Evolutionary conservation across 257 asterid species (phyloP).

Genomic region (Fraxinus anomala): DNA sequence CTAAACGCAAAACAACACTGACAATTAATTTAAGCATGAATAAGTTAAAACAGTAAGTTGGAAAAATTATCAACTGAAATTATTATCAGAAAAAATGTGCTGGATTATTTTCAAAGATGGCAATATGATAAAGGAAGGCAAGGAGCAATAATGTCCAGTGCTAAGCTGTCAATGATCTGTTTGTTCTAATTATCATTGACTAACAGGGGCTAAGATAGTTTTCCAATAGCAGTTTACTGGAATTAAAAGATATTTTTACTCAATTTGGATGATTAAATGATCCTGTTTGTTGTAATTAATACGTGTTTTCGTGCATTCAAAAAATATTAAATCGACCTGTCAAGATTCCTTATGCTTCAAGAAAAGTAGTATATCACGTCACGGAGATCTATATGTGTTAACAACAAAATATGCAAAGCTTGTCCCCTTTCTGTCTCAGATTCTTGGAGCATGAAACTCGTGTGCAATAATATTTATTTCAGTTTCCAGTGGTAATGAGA

Average conservation of each 20-base stretch:
- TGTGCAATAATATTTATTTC: neutral
- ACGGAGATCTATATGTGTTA: neutral
- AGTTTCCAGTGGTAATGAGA: conserved; percentile 12
- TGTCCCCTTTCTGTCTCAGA: neutral
- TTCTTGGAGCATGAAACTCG: conserved; percentile 13
- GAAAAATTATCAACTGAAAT: no score
- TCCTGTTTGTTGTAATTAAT: neutral
- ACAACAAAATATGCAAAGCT: neutral
- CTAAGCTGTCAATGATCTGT: neutral
- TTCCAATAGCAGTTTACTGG: neutral
- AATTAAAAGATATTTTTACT: no score
- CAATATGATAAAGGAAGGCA: neutral
- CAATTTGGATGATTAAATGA: neutral
- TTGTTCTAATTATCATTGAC: neutral
- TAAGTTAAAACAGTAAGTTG: no score
- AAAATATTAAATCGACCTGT: neutral
- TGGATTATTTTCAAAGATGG: neutral
- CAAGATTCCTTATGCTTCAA: neutral
- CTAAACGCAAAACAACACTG: no score
- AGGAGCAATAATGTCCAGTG: neutral
- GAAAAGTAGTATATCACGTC: neutral
- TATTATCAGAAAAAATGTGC: no score
- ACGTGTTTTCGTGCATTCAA: neutral
- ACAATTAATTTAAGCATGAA: no score
- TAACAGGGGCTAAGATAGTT: neutral